Evolutionary conservation across 2,329 filamentous ascomycete genomes (phyloP).

Genomic region (Aspergillus udagawae): DNA sequence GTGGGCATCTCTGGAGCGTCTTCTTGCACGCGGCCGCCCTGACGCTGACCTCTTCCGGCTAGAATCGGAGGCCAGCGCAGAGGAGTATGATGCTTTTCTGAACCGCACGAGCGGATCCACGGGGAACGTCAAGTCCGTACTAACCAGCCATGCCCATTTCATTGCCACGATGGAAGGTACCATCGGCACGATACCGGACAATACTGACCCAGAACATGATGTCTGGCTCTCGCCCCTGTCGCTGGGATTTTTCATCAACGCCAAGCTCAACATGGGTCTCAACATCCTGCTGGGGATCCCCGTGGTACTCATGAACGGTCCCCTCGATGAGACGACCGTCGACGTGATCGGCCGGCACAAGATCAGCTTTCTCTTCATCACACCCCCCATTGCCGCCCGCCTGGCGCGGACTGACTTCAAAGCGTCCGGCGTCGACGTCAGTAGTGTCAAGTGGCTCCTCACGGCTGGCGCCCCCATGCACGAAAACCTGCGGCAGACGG

Average conservation of each 20-base stretch:
- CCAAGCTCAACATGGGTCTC: constrained; percentile 22
- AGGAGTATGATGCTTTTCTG: constrained; percentile 15
- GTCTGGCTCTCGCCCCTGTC: constrained; percentile 22
- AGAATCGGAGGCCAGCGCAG: not conserved
- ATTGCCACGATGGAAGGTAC: constrained; percentile 20
- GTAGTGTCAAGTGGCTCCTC: constrained; percentile 24
- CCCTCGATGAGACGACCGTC: constrained; percentile 15
- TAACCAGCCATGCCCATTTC: constrained; percentile 20
- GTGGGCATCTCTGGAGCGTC: not conserved
- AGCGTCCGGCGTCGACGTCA: constrained; percentile 3
- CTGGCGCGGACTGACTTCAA: constrained; percentile 16
- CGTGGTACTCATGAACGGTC: constrained; percentile 17
- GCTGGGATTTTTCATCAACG: constrained; percentile 26
- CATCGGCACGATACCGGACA: constrained; percentile 15
- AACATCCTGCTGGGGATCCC: constrained; percentile 26
- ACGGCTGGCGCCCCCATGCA: constrained; percentile 23
- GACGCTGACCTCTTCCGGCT: constrained; percentile 2
- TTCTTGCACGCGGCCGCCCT: not conserved
- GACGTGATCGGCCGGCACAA: constrained; percentile 15
- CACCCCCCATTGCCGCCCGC: constrained; percentile 19
- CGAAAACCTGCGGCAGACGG: constrained; percentile 14
- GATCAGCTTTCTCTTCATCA: constrained; percentile 22
- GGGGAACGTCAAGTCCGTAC: constrained; percentile 17
- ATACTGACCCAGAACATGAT: constrained; percentile 19
- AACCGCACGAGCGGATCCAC: constrained; percentile 20